phyloP scores from a whole-genome alignment of 495 filamentous ascomycete species.

The Aspergillus ellipticus region DNA sequence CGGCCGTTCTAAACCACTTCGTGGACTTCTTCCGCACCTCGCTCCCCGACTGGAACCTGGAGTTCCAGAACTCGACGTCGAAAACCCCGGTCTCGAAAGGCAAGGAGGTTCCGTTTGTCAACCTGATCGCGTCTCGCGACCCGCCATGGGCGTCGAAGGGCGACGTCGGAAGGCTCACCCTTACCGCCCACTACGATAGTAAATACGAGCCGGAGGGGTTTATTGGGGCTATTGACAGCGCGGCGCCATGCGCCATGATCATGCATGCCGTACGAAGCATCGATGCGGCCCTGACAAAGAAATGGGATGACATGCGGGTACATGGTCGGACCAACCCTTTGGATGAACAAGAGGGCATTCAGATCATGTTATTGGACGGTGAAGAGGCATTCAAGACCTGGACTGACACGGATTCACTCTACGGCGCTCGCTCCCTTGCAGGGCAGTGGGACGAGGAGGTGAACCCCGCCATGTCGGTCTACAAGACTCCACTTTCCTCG shows the following conservation, averaged over 20 bases:
- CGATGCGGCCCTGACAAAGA: slow-evolving; percentile 71
- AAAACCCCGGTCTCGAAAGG: slow-evolving; percentile 70
- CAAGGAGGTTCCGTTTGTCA: slow-evolving; percentile 73
- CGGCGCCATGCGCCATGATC: slow-evolving; percentile 88
- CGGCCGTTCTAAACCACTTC: slow-evolving; percentile 74
- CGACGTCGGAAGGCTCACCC: slow-evolving; percentile 73
- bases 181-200: slow-evolving; percentile 94
- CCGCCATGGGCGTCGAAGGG: slow-evolving; percentile 74
- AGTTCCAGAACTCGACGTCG: slow-evolving; percentile 81
- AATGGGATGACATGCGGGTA: slow-evolving; percentile 70
- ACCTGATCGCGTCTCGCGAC: slow-evolving; percentile 84
- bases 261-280: slow-evolving; percentile 80
- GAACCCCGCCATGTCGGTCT: slow-evolving; percentile 68
- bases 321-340: slow-evolving; percentile 49
- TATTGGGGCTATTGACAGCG: slow-evolving; percentile 90
- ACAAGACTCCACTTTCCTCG: slow-evolving; percentile 65
- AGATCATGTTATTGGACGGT: slow-evolving; percentile 87
- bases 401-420: slow-evolving; percentile 77
- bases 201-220: slow-evolving; percentile 80
- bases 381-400: slow-evolving; percentile 87
- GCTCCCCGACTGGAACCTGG: slow-evolving; percentile 74
- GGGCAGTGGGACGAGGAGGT: slow-evolving; percentile 64
- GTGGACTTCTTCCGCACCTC: slow-evolving; percentile 68
- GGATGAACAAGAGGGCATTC: slow-evolving; percentile 75
- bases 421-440: slow-evolving; percentile 78